Conservation (phyloP, 768 basidiomycete species). For the Mycena floridula region DNA sequence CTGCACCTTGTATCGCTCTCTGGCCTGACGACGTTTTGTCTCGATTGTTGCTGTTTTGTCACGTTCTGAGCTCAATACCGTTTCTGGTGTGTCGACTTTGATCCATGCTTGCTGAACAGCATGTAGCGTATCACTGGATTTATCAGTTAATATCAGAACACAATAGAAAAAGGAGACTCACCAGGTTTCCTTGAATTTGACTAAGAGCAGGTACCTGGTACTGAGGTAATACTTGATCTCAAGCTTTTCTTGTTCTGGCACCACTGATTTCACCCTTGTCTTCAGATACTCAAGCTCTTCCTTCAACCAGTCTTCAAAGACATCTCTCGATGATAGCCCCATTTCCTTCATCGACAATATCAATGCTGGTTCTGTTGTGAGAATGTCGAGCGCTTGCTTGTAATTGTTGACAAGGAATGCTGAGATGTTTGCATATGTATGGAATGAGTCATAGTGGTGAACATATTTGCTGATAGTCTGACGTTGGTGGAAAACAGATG, state of each 20-base stretch:
- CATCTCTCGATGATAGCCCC: constrained; percentile 1
- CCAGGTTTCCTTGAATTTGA: too few species aligned
- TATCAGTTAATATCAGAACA: too few species aligned
- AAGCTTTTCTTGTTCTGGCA: constrained; percentile 9
- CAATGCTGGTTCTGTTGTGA: neutral
- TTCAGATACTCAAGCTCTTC: constrained; percentile 13
- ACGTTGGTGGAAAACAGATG: constrained; percentile 13
- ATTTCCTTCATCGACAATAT: constrained; percentile 4
- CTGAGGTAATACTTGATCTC: too few species aligned
- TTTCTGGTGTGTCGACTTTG: too few species aligned
- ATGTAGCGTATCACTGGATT: too few species aligned
- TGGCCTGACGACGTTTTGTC: neutral
- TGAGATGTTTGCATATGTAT: constrained; percentile 3
- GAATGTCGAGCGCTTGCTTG: constrained; percentile 10
- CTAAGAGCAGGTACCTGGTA: too few species aligned
- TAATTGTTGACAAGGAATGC: constrained; percentile 12
- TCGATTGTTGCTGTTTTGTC: neutral
- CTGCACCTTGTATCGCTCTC: neutral
- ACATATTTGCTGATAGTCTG: constrained; percentile 1
- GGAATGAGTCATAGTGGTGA: neutral
- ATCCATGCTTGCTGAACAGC: too few species aligned
- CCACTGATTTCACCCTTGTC: constrained; percentile 11
- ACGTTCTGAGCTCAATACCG: too few species aligned
- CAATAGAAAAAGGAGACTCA: too few species aligned
- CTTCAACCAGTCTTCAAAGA: constrained; percentile 7